Percentiles rank a stretch among this genome's conserved stretches.
Conservation (phyloP, 805 yeast species). For the Saccharomycodes ludwigii region DNA sequence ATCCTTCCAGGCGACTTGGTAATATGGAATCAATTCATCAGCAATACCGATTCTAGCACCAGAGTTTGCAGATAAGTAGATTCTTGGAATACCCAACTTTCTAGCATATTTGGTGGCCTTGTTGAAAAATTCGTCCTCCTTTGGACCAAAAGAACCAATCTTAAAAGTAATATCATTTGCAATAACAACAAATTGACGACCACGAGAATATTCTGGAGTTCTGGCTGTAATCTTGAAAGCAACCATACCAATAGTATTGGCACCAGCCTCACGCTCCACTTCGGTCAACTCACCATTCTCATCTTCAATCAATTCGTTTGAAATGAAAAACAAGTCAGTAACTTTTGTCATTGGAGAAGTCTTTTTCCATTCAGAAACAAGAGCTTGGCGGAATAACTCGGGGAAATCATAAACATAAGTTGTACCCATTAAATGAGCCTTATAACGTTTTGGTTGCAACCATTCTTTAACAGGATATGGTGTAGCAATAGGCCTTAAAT, state of each 20-base stretch:
- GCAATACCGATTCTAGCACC: slow-evolving; percentile 99
- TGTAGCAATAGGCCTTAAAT: slow-evolving; percentile 85
- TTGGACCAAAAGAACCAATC: slow-evolving; percentile 98
- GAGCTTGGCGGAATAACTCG: slow-evolving; percentile 91
- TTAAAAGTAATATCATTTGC: slow-evolving; percentile 96
- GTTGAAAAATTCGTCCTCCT: slow-evolving; percentile 85
- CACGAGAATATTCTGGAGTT: slow-evolving; percentile 95
- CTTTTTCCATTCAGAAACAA: slow-evolving; percentile 73
- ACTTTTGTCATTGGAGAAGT: slow-evolving; percentile 40
- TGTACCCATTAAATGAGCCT: slow-evolving; percentile 97
- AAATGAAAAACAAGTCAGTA: slow-evolving; percentile 68
- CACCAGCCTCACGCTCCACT: slow-evolving; percentile 91
- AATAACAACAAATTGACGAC: slow-evolving; percentile 84
- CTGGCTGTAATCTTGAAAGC: slow-evolving; percentile 84
- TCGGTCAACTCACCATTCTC: slow-evolving; percentile 73
- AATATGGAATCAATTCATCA: slow-evolving; percentile 82
- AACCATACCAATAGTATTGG: slow-evolving; percentile 93
- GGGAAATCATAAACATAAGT: slow-evolving; percentile 99
- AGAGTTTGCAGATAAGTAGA: slow-evolving; percentile 93
- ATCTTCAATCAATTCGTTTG: slow-evolving; percentile 72
- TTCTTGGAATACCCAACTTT: slow-evolving; percentile 84
- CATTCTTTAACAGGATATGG: slow-evolving; percentile 98
- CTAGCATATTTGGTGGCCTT: slow-evolving; percentile 88
- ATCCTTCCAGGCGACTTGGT: slow-evolving; percentile 88
- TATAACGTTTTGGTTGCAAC: slow-evolving; percentile 96